Conservation (phyloP, 23 red algal genomes). For the Chondrus crispus region DNA sequence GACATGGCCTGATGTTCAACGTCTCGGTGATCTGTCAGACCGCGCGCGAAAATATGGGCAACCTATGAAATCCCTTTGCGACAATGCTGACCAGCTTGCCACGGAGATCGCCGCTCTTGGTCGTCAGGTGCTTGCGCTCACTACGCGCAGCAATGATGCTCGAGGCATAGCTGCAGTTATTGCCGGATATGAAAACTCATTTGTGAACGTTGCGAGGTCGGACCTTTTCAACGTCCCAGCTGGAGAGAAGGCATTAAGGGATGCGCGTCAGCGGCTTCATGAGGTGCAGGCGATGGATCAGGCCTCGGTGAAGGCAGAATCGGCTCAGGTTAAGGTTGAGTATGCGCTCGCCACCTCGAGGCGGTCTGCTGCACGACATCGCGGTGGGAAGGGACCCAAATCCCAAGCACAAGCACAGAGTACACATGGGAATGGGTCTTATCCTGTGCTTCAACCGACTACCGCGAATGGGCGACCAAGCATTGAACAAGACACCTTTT, state of each 20-base stretch:
- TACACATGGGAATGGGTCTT: no score
- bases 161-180: slow-evolving; percentile 57
- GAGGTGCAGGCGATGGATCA: slow-evolving; percentile 54
- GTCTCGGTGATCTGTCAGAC: slow-evolving; percentile 58
- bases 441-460: no score
- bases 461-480: neutral
- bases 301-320: slow-evolving; percentile 58
- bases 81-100: slow-evolving; percentile 3
- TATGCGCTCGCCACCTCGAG: slow-evolving; percentile 54
- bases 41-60: slow-evolving; percentile 53
- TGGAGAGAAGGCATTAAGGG: neutral
- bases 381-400: neutral
- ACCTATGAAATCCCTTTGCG: neutral
- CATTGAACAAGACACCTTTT: neutral
- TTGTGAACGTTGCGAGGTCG: neutral
- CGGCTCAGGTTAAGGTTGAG: slow-evolving; percentile 54
- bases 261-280: slow-evolving; percentile 32
- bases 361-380: slow-evolving; percentile 34
- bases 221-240: neutral
- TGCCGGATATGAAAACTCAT: slow-evolving; percentile 45
- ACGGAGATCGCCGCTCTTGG: slow-evolving; percentile 17
- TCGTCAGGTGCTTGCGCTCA: neutral
- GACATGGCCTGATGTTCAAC: slow-evolving; percentile 66
- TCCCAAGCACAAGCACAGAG: neutral
- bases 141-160: slow-evolving; percentile 20